Conservation (phyloP, 2,329 filamentous ascomycete genomes). For the Helotiales sp. region DNA sequence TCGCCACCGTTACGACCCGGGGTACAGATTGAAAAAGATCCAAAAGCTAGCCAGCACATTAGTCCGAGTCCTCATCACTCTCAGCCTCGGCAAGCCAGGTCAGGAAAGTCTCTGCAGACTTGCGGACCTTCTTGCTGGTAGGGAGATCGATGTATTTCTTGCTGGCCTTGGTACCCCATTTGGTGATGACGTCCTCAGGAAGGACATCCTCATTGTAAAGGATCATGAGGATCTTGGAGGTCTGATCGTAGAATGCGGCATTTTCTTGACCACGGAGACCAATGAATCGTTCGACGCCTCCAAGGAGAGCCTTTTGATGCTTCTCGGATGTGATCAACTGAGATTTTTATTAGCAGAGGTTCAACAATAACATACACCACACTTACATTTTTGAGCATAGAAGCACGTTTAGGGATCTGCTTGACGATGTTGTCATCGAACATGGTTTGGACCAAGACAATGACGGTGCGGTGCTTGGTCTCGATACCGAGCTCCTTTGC, state of each 20-base stretch:
- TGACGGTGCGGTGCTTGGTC: constrained; percentile 86
- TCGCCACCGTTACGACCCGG: background rate
- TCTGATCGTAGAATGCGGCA: constrained; percentile 72
- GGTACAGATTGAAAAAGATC: background rate
- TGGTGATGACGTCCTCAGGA: constrained; percentile 82
- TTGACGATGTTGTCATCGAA: constrained; percentile 88
- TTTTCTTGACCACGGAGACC: constrained; percentile 70
- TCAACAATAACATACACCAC: background rate
- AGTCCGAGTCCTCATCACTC: constrained; percentile 63
- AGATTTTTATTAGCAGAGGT: constrained; percentile 19
- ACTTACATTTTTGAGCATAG: constrained; percentile 83
- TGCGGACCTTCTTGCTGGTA: constrained; percentile 92
- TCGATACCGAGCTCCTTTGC: constrained; percentile 96
- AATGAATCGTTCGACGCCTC: constrained; percentile 91
- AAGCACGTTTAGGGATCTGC: constrained; percentile 81
- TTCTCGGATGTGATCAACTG: constrained; percentile 85
- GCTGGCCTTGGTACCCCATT: constrained; percentile 93
- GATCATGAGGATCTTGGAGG: constrained; percentile 84
- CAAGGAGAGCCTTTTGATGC: constrained; percentile 93
- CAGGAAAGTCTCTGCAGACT: constrained; percentile 90
- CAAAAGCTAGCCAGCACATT: constrained; percentile 32
- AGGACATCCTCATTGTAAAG: constrained; percentile 91
- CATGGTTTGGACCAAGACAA: constrained; percentile 89
- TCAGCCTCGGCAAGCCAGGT: constrained; percentile 90
- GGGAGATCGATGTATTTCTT: constrained; percentile 95